Evolutionary conservation across 495 filamentous ascomycete genomes (phyloP).

Genomic region (Talaromyces borbonicus): DNA sequence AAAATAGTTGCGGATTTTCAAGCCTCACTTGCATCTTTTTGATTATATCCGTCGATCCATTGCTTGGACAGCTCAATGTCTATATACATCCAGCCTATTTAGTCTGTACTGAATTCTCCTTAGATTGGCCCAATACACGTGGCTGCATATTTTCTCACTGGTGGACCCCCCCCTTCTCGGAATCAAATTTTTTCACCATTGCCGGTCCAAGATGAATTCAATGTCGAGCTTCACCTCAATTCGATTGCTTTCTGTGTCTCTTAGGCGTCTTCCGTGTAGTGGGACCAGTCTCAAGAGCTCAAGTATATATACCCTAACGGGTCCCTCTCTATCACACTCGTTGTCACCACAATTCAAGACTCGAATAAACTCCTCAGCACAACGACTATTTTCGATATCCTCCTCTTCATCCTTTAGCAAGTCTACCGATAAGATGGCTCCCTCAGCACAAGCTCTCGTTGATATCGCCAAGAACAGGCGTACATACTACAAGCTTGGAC

Average conservation of each 20-base stretch:
- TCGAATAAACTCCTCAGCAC: not conserved
- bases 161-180: too few relatives aligned
- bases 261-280: not conserved
- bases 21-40: too few relatives aligned
- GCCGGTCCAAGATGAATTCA: not conserved
- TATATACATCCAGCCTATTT: too few relatives aligned
- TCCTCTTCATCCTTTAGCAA: not conserved
- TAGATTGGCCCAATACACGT: too few relatives aligned
- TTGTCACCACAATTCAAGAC: not conserved
- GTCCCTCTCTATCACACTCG: not conserved
- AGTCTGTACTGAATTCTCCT: too few relatives aligned
- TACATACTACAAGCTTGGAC: slow-evolving; percentile 38
- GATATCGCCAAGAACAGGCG: slow-evolving; percentile 34
- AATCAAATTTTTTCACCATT: not conserved
- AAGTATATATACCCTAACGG: not conserved
- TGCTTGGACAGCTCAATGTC: too few relatives aligned
- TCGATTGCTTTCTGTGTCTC: slow-evolving; percentile 3
- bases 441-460: slow-evolving; percentile 26
- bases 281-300: not conserved
- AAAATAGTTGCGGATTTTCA: too few relatives aligned
- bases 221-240: not conserved
- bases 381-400: slow-evolving; percentile 1
- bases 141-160: too few relatives aligned
- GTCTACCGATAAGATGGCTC: slow-evolving; percentile 13
- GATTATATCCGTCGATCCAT: too few relatives aligned